Evolutionary conservation across 2,329 filamentous ascomycete species (phyloP), one percentile per base, ranked within the genome.

Genomic region (Penicillium sp.): DNA sequence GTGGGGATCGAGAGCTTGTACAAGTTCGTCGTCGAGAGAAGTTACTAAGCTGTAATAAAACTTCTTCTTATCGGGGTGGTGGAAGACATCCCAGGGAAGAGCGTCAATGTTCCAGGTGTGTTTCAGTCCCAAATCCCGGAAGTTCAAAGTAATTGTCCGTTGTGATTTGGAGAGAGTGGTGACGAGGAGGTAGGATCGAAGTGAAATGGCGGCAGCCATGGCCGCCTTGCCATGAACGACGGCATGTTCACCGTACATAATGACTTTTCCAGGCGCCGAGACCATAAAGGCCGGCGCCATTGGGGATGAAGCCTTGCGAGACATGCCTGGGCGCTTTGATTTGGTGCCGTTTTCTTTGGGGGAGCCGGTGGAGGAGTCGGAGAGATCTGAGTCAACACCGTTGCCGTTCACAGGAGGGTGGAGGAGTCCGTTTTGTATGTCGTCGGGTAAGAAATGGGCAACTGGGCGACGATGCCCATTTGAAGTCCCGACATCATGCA

Each of bases 211-310:
- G 23, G 94, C 95, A 50, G 94, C 94, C 74, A 99, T 93, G 55
- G 94, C 93, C 64, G 92, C 86, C 88, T 97, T 97, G 70, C 92
- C 92, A 70, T 99, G 86, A 20, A 99, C 94, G n/a, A 97, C 94
- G 2, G 94, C 89, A 78, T 99, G 94, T 75, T 99, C 94, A 63
- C 94, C 94, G 77, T 93, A 97, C 51, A 97, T 90, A 73, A 99
- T 99, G 70, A 97, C 94, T 74, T 99, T 99, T 61, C 93, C 95
- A 0, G 94, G 94, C 2, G 95, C 93, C 15, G 94, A 97, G 54
- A 97, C 92, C 90, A 99, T 96, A 73, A 99, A 99, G 58, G 92
- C 81, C 42, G 93, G 92, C 76, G 94, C 82, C 78, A 88, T 83
- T 1, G 85, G 84, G 47, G 82, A 82, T 22, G 78, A 80, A 6